phyloP scores from a whole-genome alignment of 2,329 filamentous ascomycete species.

The Corinectria fuckeliana region DNA sequence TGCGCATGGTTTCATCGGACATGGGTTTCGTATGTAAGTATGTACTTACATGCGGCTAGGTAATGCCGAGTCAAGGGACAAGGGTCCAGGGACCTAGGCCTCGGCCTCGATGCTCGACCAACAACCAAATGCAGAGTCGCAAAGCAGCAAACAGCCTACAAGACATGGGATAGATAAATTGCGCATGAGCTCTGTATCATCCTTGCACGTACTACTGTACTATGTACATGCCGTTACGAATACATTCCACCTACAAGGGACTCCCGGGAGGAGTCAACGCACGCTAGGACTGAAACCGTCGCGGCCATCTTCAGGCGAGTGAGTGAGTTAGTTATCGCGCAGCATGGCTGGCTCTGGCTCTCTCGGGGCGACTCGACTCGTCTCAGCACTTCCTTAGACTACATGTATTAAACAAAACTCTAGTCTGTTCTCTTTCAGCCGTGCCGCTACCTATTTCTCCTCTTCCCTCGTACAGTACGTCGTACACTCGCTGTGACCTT shows the following conservation, averaged over 20 bases:
- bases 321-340: background rate
- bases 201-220: background rate
- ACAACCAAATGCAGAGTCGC: too few species aligned
- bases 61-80: too few species aligned
- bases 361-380: too few species aligned
- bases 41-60: too few species aligned
- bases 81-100: too few species aligned
- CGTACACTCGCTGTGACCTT: background rate
- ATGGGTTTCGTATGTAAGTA: too few species aligned
- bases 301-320: background rate
- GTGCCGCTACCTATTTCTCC: too few species aligned
- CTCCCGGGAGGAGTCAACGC: background rate
- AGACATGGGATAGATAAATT: too few species aligned
- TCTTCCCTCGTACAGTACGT: too few species aligned
- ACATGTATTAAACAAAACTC: conserved; percentile 22
- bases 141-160: too few species aligned
- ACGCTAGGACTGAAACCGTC: conserved; percentile 10
- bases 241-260: background rate
- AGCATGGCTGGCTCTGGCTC: background rate
- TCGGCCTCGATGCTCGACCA: too few species aligned
- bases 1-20: conserved; percentile 22
- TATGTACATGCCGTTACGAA: too few species aligned
- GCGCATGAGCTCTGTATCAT: conserved; percentile 14
- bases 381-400: conserved; percentile 2
- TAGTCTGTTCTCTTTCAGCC: conserved; percentile 5